Base-by-base conservation (phyloP, 2,329 filamentous ascomycete species). In the Ilyonectria sp. region DNA sequence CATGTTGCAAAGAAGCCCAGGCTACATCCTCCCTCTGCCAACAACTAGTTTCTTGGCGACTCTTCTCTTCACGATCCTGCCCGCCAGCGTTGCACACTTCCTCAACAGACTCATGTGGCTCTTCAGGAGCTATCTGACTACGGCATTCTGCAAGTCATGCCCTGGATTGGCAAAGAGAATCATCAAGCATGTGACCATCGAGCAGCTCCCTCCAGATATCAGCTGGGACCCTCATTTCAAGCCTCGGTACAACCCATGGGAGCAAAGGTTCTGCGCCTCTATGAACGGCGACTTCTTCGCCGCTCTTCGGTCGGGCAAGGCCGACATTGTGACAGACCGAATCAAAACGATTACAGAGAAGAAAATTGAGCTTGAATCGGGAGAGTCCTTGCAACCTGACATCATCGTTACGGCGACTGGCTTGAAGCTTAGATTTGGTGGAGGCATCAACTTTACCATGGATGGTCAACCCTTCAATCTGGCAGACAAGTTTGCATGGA, bases 1-100 rank as follows among this genome's bases (percentile, higher is more conserved):
- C 1, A 92, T 93, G 88, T 82, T 94, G 1, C 91, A 94, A 76
- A 85, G 91, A 33, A 91, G 88, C 47, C 91, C 92, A 0, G 84
- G 83, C 1, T 92, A 91, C 75, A 84, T 92, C 58, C 75, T 89
- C n/a, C 80, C 85, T 1, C 69, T 89, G 1, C 84, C 87, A 0
- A 84, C 86, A n/a, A 74, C 75, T n/a, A 79, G 78, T 43, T 65
- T 75, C 13, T 69, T 83, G 4, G 75, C 77, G 7, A 73, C 74
- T 6, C 71, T 84, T 1, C 69, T 86, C 13, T 81, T 81, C 15
- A 75, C 74, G 7, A 65, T 82, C 2, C 71, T 90, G 8, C 85
- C 85, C 2, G 65, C 69, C 3, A 83, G 80, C 70, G 72, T 87
- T 29, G 78, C 86, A 2, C 77, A 82, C 17, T 79, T 81, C 7